phyloP scores from a whole-genome alignment of 495 filamentous ascomycete species.

The Copromyces sp. region DNA sequence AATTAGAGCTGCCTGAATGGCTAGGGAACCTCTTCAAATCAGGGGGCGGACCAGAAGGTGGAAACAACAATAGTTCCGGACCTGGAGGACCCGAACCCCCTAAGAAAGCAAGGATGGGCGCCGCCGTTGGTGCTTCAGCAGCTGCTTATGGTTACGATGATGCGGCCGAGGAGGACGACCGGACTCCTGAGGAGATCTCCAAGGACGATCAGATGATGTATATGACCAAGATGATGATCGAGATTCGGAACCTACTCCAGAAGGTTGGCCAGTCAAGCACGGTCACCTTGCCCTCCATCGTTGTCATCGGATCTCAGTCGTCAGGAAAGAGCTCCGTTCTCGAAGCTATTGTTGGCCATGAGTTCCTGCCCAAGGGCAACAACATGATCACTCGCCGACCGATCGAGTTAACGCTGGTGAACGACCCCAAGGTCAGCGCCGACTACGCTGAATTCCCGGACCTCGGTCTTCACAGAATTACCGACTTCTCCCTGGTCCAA shows the following conservation, averaged over 20 bases:
- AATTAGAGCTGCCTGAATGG: conserved; percentile 76
- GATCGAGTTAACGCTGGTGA: conserved; percentile 93
- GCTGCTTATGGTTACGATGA: conserved; percentile 70
- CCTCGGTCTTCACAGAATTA: conserved; percentile 79
- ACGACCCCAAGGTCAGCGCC: conserved; percentile 78
- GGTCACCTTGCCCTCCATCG: conserved; percentile 85
- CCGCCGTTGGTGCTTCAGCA: conserved; percentile 49
- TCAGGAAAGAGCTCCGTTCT: conserved; percentile 97
- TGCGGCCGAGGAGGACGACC: conserved; percentile 58
- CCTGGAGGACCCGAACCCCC: conserved; percentile 37
- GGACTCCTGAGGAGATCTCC: conserved; percentile 50
- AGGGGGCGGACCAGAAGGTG: conserved; percentile 39
- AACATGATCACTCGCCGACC: conserved; percentile 98
- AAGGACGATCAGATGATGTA: conserved; percentile 99
- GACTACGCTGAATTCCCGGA: conserved; percentile 98
- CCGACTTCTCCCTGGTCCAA: conserved; percentile 88
- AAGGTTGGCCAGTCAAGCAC: conserved; percentile 82
- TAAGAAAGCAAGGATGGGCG: conserved; percentile 54
- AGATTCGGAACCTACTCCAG: conserved; percentile 85
- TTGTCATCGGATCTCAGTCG: conserved; percentile 96
- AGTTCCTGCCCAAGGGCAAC: conserved; percentile 91
- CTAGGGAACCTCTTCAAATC: conserved; percentile 60
- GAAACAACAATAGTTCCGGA: conserved; percentile 26
- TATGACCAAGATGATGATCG: conserved; percentile 98
- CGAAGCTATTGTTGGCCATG: conserved; percentile 95